A percentile compares a stretch with the other conserved stretches of the same genome.
phyloP scores from a whole-genome alignment of 163 green algal species.

The Scenedesmus sp. region DNA sequence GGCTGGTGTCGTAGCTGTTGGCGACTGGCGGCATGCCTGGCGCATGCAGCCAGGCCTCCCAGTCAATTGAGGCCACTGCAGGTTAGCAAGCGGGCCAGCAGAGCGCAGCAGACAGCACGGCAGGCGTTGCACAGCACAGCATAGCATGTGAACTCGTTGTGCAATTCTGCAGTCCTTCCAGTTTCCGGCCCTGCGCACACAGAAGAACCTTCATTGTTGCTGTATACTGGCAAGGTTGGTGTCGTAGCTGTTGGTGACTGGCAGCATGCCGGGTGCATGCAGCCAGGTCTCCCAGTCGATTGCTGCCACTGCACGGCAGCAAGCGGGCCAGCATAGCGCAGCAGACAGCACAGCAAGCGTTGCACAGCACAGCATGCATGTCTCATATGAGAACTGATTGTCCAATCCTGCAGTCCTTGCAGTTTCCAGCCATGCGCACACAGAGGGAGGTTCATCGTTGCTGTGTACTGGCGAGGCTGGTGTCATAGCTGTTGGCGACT shows the following conservation, averaged over 20 bases:
- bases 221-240: constrained; percentile 66
- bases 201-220: too few relatives aligned
- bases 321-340: too few relatives aligned
- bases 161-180: too few relatives aligned
- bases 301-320: constrained; percentile 48
- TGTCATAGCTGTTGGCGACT: constrained; percentile 84
- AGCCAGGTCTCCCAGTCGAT: constrained; percentile 93
- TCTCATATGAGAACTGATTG: too few relatives aligned
- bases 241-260: constrained; percentile 86
- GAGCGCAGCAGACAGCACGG: neutral
- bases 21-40: constrained; percentile 85
- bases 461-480: constrained; percentile 61
- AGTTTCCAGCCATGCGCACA: neutral
- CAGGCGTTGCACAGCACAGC: neutral
- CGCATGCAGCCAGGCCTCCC: constrained; percentile 86
- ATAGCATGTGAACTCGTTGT: too few relatives aligned
- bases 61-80: constrained; percentile 77
- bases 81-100: too few relatives aligned
- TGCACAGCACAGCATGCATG: neutral
- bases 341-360: neutral
- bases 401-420: too few relatives aligned
- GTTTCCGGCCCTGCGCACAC: too few relatives aligned
- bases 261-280: constrained; percentile 83
- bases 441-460: neutral
- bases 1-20: constrained; percentile 84